Evolutionary conservation across 2,329 filamentous ascomycete species (phyloP), one percentile per base, ranked within the genome.

Genomic region (Aspergillus transmontanensis): DNA sequence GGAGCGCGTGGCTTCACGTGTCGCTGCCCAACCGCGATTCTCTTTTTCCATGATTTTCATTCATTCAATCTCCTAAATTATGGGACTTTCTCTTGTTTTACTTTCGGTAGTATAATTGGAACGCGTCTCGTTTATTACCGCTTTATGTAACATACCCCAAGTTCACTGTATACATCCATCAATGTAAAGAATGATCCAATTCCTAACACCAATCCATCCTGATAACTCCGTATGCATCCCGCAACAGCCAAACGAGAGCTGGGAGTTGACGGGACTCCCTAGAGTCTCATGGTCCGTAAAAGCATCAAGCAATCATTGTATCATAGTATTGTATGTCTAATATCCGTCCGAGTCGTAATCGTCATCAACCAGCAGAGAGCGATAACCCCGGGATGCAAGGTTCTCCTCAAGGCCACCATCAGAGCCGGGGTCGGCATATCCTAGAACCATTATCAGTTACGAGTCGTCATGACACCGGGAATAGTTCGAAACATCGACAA

Each of bases 401-500:
- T 98, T 94, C 73, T 96, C 93, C 73, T 96, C 93, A 26, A 98
- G 82, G 0, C 94, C 93, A 2, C 94, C 93, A 72, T 96, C 92
- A 59, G 88, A 90, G 73, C 96, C 93, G 0, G 91, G 89, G 72
- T 98, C 93, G 43, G 93, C 85, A 73, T 97, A 98, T 3, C 94
- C 87, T 85, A 67, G 6, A 12, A 19, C 23, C 58, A 58, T 19
- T 55, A 67, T 75, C 57, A 70, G 64, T 58, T 61, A 53, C 14
- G n/a, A 50, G 46, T 28, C 53, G 7, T 14, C 30, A 23, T n/a
- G 14, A 21, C 9, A 32, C 6, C 19, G 28, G 48, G 34, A 12
- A 10, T 11, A 30, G 16, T 6, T 1, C 39, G 28, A 9, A 0
- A 26, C 23, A 32, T 34, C 14, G 36, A 21, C 6, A 50, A 62